Base-by-base conservation (phyloP, 345 rosid genomes). In the Euphorbia tirucalli region DNA sequence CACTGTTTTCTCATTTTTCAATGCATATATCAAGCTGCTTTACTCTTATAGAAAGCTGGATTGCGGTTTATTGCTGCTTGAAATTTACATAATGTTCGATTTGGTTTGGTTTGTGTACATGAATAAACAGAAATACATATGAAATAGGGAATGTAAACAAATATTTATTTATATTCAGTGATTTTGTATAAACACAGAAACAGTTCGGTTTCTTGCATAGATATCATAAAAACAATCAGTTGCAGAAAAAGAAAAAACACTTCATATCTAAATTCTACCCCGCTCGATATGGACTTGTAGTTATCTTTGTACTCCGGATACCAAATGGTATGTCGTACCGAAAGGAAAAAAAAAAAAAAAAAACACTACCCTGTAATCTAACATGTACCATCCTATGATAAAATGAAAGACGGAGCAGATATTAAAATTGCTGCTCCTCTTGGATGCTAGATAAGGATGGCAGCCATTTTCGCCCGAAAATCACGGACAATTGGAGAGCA, bases 401-500 rank as follows among this genome's bases (percentile, higher is more conserved):
- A 15, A 60, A 27, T 49, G 18, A 49, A 25, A 65, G 22, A 60
- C 6, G 50, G 18, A 52, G 7, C 7, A 16, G 28, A 18, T 43
- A 7, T 75, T 72, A 81, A 32, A 68, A 83, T 39, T 72, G 37
- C 31, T 68, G 79, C 59, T 75, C 76, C 75, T 87, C 89, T 3
- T 73, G 75, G 61, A 87, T 81, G 63, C 89, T 75, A 57, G 79
- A 77, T 69, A 88, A 74, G 64, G 87, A 85, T 22, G 91, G 91
- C 66, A 72, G 78, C 96, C 91, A 88, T 80, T 79, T 84, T 79
- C 41, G n/a, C 44, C 28, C 57, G 9, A 21, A 72, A 48, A 68
- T 69, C 61, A 69, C 71, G 1, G 78, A 77, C 48, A 76, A 65
- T 52, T 30, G 71, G 30, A 77, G 35, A 1, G 74, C 44, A 66